A percentile compares a stretch with the other conserved stretches of the same genome.
phyloP scores from a whole-genome alignment of 139 green algal genomes.

The Chlorella sp. region DNA sequence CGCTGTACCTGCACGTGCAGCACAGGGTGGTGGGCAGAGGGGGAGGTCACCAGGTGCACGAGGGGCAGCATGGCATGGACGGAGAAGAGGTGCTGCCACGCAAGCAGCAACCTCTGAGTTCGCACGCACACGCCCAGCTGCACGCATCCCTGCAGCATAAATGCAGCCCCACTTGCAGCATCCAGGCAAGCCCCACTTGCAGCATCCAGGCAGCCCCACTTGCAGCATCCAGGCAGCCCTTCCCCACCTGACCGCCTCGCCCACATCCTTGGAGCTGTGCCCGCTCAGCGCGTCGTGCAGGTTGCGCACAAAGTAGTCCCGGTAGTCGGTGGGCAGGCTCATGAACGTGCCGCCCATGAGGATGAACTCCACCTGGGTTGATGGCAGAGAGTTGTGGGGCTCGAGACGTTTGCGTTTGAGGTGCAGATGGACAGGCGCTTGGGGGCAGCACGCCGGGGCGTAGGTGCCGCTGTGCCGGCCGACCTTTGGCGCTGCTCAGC shows the following conservation, averaged over 20 bases:
- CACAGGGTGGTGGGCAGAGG: not conserved
- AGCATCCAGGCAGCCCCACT: not conserved
- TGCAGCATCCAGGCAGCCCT: too few species aligned
- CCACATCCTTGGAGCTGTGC: constrained; percentile 66
- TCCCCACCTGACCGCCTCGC: constrained; percentile 66
- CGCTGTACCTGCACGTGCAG: constrained; percentile 67
- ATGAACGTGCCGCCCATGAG: constrained; percentile 99
- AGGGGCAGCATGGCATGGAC: too few species aligned
- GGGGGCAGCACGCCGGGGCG: too few species aligned
- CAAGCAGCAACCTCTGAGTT: too few species aligned
- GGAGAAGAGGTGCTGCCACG: too few species aligned
- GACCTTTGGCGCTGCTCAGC: too few species aligned
- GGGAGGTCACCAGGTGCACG: not conserved
- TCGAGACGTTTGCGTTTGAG: too few species aligned
- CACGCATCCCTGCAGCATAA: not conserved
- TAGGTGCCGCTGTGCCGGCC: too few species aligned
- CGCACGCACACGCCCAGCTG: too few species aligned
- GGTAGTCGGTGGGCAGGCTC: constrained; percentile 93
- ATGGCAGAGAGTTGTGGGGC: not conserved
- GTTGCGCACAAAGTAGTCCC: constrained; percentile 96
- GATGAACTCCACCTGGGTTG: constrained; percentile 93
- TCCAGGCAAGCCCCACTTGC: too few species aligned
- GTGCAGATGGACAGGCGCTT: too few species aligned
- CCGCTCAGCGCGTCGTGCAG: constrained; percentile 96
- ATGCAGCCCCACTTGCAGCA: not conserved